phyloP scores from a whole-genome alignment of 768 basidiomycete species.

The Crepidotus variabilis region DNA sequence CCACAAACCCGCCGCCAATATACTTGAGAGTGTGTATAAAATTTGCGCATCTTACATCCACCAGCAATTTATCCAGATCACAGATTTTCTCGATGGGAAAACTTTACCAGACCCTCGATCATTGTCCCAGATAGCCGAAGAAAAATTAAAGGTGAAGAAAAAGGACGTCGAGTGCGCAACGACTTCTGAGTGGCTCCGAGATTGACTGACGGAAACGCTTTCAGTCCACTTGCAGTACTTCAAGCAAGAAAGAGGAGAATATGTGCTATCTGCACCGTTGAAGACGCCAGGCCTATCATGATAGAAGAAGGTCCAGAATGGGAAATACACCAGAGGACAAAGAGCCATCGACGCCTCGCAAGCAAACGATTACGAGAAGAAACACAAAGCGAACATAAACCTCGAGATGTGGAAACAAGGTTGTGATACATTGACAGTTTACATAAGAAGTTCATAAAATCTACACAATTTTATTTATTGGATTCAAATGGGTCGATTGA shows the following conservation, averaged over 20 bases:
- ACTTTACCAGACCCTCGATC: conserved; percentile 52
- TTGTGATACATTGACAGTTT: no score
- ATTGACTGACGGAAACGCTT: neutral
- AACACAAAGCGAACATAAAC: neutral
- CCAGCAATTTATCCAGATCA: neutral
- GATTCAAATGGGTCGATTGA: no score
- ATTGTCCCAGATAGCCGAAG: conserved; percentile 51
- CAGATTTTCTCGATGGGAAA: conserved; percentile 53
- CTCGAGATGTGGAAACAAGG: no score
- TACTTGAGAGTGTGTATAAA: conserved; percentile 42
- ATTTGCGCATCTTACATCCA: neutral
- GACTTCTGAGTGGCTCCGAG: conserved; percentile 6
- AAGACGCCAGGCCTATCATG: conserved; percentile 61
- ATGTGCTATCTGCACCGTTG: conserved; percentile 60
- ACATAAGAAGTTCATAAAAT: no score
- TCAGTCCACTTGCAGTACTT: conserved; percentile 56
- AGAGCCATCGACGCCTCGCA: conserved; percentile 45
- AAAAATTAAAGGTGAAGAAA: conserved; percentile 42
- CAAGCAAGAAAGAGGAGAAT: conserved; percentile 51
- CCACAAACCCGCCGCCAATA: conserved; percentile 40
- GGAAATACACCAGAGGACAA: conserved; percentile 54
- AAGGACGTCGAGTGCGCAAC: conserved; percentile 45
- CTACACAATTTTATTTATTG: neutral
- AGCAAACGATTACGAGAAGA: conserved; percentile 9
- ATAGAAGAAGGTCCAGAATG: conserved; percentile 52